These are phyloP conservation scores for Apium graveolens DNA, from an alignment of 129 eudicot species.

Conservation along the genomic window DNA sequence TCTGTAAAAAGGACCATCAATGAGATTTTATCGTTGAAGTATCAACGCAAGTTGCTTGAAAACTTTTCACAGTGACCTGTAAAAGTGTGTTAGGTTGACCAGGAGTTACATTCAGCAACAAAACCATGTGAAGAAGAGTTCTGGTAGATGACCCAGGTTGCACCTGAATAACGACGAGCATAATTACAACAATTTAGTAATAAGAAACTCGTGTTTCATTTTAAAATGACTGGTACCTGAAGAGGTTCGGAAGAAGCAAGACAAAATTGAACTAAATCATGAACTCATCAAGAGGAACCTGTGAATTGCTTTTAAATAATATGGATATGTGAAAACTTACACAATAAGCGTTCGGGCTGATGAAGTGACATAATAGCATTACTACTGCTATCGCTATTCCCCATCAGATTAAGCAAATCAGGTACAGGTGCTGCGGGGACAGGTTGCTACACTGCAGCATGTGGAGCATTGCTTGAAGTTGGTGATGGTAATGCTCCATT, in stretches of 20 bases:
- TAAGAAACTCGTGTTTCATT: neutral
- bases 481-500: constrained; percentile 49
- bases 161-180: constrained; percentile 41
- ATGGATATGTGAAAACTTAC: constrained; percentile 35
- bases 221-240: constrained; percentile 42
- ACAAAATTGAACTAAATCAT: constrained; percentile 89
- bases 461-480: constrained; percentile 31
- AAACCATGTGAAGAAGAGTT: constrained; percentile 75
- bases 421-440: constrained; percentile 58
- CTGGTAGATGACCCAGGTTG: constrained; percentile 77
- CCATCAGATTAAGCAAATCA: constrained; percentile 87
- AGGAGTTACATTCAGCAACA: constrained; percentile 71
- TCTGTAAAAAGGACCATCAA: constrained; percentile 53
- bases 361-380: constrained; percentile 56
- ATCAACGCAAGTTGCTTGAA: constrained; percentile 67
- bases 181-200: neutral
- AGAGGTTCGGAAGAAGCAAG: constrained; percentile 82
- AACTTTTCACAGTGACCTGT: constrained; percentile 79
- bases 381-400: constrained; percentile 26
- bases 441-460: constrained; percentile 37
- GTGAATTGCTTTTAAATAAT: constrained; percentile 70
- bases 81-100: constrained; percentile 71
- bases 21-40: constrained; percentile 64
- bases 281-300: constrained; percentile 65
- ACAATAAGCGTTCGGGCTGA: constrained; percentile 56